Base-by-base conservation (phyloP, 768 basidiomycete genomes). In the Leccinum aurantiacum region DNA sequence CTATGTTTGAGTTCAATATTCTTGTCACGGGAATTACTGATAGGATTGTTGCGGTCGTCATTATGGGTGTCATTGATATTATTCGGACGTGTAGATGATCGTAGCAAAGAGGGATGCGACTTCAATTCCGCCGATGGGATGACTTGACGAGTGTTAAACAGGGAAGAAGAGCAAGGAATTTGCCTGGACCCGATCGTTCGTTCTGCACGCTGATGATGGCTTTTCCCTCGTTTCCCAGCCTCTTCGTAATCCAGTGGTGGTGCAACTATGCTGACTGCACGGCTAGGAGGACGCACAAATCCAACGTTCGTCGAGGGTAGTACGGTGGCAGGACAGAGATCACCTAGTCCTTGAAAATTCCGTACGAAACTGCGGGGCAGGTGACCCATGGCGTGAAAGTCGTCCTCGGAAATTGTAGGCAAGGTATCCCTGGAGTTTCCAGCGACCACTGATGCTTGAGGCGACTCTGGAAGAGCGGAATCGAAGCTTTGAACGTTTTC, bases 361-460 rank as follows among this genome's bases (percentile, higher is more conserved):
- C 60, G 60, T 17, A 44, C 46, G 14, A 67, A 59, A 53, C 53
- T 53, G 35, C 37, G 56, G 10, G 58, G 38, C 1, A 51, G 46
- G 52, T 65, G 63, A 7, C 62, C 53, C 61, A 68, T 64, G 13
- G 72, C 64, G 54, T 75, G 75, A 59, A 78, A 75, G 19, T 76
- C 74, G 37, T 76, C 71, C 58, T 78, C 77, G 2, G 75, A 76
- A 52, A 77, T 72, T 46, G 66, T 53, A 58, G 68, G 52, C 57
- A 71, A 38, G 44, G 51, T 38, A 14, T 74, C 71, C 9, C 62
- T 64, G n/a, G 62, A 55, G n/a, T 51, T 61, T 47, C 62, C 56
- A 6, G 47, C 5, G 48, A 65, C 22, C 22, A 25, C 54, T 24
- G 62, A 35, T 46, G 27, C 46, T 17, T 49, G 58, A 10, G 49